Conservation (phyloP, 2,329 filamentous ascomycete species). For the Aspergillus flavus region DNA sequence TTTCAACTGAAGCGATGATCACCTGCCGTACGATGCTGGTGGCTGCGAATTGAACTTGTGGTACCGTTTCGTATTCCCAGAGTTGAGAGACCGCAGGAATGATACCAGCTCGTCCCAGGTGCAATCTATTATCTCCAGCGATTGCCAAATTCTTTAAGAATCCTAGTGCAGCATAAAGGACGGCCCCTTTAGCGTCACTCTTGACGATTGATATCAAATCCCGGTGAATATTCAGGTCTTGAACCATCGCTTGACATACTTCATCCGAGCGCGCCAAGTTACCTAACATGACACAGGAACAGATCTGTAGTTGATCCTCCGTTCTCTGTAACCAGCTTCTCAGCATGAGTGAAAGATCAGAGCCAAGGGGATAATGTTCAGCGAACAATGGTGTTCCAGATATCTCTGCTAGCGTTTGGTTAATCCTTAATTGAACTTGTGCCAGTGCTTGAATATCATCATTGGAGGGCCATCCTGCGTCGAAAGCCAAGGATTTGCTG, state of each 20-base stretch:
- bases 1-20: conserved; percentile 40
- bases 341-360: conserved; percentile 38
- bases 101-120: conserved; percentile 42
- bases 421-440: conserved; percentile 42
- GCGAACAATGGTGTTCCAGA: conserved; percentile 42
- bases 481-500: conserved; percentile 31
- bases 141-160: conserved; percentile 54
- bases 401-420: conserved; percentile 44
- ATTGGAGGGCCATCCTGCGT: conserved; percentile 26
- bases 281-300: conserved; percentile 51
- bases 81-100: conserved; percentile 42
- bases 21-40: conserved; percentile 45
- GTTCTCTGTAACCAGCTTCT: conserved; percentile 42
- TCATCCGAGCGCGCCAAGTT: conserved; percentile 50
- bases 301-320: conserved; percentile 49
- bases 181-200: conserved; percentile 40
- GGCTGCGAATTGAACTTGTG: conserved; percentile 49
- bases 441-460: conserved; percentile 40
- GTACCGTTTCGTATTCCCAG: conserved; percentile 46
- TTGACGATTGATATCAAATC: conserved; percentile 44
- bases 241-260: conserved; percentile 45
- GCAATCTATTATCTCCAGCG: conserved; percentile 42
- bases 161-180: conserved; percentile 48
- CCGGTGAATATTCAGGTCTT: conserved; percentile 42
- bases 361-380: conserved; percentile 42